phyloP scores from a whole-genome alignment of 2,329 filamentous ascomycete genomes.

The Verticillium nubilum region DNA sequence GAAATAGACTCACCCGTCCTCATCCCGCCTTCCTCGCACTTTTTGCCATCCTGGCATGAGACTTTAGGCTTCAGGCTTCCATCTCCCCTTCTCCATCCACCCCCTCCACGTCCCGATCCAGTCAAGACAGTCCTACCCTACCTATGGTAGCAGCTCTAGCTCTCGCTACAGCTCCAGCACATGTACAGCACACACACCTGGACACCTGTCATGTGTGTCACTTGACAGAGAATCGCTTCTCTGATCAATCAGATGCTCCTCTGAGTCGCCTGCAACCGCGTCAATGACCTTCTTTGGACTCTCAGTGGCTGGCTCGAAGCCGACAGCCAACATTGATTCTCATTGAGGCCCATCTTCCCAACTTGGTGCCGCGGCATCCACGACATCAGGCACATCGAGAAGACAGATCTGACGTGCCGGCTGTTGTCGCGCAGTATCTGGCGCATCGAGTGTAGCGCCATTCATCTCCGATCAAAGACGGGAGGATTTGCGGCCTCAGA shows the following conservation, averaged over 20 bases:
- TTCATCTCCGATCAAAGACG: neutral
- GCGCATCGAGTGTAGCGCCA: neutral
- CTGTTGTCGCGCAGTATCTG: neutral
- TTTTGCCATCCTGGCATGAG: neutral
- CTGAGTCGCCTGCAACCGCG: neutral
- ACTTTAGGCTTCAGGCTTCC: neutral
- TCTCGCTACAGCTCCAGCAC: neutral
- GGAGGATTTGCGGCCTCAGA: neutral
- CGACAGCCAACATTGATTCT: neutral
- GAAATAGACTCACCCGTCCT: neutral
- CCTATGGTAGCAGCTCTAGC: neutral
- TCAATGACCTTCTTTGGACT: neutral
- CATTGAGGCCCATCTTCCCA: neutral
- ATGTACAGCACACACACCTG: neutral
- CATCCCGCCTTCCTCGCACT: neutral
- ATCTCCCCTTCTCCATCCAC: neutral
- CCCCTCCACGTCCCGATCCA: neutral
- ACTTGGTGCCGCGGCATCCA: neutral
- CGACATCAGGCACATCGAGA: neutral
- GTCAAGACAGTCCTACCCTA: neutral
- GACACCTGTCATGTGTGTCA: neutral
- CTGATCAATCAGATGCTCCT: neutral
- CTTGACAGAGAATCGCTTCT: neutral
- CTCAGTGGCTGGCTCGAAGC: neutral
- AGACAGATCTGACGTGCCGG: neutral